phyloP scores from a whole-genome alignment of 768 basidiomycete genomes.

The Mycena pura region DNA sequence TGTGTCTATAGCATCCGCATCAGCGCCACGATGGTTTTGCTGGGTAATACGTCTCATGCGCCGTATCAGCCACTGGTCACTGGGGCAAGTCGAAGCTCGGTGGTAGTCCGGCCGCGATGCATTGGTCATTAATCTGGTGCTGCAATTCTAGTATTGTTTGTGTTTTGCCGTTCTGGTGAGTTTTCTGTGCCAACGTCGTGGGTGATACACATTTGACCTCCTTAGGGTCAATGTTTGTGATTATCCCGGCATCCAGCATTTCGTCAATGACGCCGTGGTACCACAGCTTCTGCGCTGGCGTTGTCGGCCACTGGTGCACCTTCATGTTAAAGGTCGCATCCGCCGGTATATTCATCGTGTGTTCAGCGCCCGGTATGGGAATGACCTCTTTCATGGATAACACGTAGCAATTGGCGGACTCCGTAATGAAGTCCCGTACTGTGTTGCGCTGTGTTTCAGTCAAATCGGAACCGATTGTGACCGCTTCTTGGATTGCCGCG shows the following conservation, averaged over 20 bases:
- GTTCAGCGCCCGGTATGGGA: constrained; percentile 36
- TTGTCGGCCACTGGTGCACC: constrained; percentile 37
- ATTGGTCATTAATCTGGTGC: constrained; percentile 41
- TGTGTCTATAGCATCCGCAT: too few relatives aligned
- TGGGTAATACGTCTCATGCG: background rate
- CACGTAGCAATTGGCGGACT: background rate
- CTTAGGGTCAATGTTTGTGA: constrained; percentile 30
- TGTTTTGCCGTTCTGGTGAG: constrained; percentile 33
- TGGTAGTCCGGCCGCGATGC: constrained; percentile 32
- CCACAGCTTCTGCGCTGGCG: constrained; percentile 28
- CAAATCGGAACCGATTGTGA: background rate
- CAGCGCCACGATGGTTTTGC: background rate
- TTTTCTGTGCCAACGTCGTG: constrained; percentile 44
- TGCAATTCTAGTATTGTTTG: constrained; percentile 40
- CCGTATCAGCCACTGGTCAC: background rate
- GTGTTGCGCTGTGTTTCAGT: background rate
- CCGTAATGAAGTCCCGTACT: background rate
- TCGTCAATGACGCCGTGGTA: constrained; percentile 36
- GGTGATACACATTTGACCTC: constrained; percentile 42
- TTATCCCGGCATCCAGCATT: constrained; percentile 42
- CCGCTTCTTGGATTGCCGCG: background rate
- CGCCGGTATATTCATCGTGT: constrained; percentile 40
- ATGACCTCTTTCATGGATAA: constrained; percentile 35
- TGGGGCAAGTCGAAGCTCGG: constrained; percentile 17
- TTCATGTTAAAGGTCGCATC: constrained; percentile 36